Percentiles rank a stretch among this genome's conserved stretches.
These are phyloP conservation scores for Ceratobasidium sp. DNA, from an alignment of 1,284 basidiomycete genomes.

Conservation along the genomic window DNA sequence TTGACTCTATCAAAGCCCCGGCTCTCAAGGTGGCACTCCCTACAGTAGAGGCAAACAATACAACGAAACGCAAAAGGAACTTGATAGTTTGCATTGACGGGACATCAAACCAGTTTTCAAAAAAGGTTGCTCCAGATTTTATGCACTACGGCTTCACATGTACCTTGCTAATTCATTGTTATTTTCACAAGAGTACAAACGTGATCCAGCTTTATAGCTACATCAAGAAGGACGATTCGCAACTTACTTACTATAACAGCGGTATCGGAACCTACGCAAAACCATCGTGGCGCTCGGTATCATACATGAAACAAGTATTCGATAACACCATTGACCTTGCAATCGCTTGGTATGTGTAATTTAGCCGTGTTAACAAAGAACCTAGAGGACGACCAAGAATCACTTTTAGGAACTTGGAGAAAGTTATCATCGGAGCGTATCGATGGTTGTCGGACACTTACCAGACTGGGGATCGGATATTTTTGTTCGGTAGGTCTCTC, in stretches of 20 bases:
- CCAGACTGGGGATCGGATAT: conserved; percentile 40
- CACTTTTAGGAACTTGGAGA: conserved; percentile 42
- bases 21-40: too few species aligned
- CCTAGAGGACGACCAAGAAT: too few species aligned
- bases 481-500: conserved; percentile 41
- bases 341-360: conserved; percentile 39
- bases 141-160: too few species aligned
- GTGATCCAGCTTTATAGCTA: conserved; percentile 22
- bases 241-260: conserved; percentile 45
- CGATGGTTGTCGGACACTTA: conserved; percentile 44
- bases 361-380: not conserved
- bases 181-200: conserved; percentile 10
- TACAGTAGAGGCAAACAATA: too few species aligned
- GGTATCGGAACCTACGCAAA: conserved; percentile 43
- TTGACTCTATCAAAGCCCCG: too few species aligned
- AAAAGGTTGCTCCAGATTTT: not conserved
- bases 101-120: conserved; percentile 23
- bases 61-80: conserved; percentile 8
- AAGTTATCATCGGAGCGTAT: conserved; percentile 41
- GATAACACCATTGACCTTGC: conserved; percentile 37
- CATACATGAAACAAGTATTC: not conserved
- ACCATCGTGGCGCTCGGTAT: conserved; percentile 22
- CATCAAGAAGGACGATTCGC: conserved; percentile 4
- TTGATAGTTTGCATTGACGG: conserved; percentile 22
- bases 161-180: not conserved